phyloP scores from a whole-genome alignment of 108 stramenopile genomes.

The Aurantiochytrium sp. region DNA sequence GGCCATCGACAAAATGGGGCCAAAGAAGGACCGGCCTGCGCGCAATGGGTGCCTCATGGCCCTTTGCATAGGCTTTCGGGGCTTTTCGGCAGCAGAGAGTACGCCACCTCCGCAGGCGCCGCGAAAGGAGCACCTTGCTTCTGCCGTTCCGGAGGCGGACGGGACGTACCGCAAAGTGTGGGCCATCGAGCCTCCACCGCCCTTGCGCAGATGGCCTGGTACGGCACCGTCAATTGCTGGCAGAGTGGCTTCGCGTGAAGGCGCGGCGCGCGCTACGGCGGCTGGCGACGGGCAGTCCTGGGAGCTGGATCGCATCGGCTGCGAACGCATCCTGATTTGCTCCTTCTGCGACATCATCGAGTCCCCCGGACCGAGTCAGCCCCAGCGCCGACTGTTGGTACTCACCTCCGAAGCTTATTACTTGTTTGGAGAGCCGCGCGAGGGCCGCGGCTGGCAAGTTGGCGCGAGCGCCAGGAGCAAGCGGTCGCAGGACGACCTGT shows the following conservation, averaged over 20 bases:
- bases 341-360: not conserved
- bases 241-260: not conserved
- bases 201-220: not conserved
- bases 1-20: not conserved
- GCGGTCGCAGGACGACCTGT: not conserved
- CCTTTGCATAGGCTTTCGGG: not conserved
- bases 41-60: not conserved
- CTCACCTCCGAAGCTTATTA: constrained; percentile 19
- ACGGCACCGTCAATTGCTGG: not conserved
- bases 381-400: not conserved
- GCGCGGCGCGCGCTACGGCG: not conserved
- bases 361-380: not conserved
- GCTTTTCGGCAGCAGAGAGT: too few relatives aligned
- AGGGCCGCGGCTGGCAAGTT: not conserved
- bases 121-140: too few relatives aligned
- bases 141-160: too few relatives aligned
- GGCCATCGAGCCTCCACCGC: not conserved
- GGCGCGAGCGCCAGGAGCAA: not conserved
- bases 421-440: not conserved
- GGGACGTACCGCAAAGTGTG: not conserved
- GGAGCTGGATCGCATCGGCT: constrained; percentile 1
- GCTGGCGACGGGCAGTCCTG: not conserved
- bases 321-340: not conserved
- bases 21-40: not conserved
- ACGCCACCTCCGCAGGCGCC: too few relatives aligned